A percentile compares a stretch with the other conserved stretches of the same genome.
Conservation (phyloP, 2,329 filamentous ascomycete genomes). For the Arthrocladium fulminans region DNA sequence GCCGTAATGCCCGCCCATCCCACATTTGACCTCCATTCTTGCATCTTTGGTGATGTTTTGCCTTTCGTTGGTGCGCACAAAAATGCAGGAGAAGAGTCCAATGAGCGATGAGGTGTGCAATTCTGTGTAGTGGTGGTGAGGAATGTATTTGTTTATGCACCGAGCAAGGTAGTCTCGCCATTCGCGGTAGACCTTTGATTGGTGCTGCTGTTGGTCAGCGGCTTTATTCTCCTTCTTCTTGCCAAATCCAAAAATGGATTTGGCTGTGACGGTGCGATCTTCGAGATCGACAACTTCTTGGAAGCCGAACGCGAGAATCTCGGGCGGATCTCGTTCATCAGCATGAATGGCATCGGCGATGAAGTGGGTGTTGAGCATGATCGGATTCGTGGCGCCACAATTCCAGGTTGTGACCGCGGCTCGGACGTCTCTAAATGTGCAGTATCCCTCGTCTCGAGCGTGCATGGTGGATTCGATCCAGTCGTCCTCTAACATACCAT, state of each 20-base stretch:
- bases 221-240: constrained; percentile 75
- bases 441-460: constrained; percentile 69
- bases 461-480: constrained; percentile 93
- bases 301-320: constrained; percentile 92
- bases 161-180: constrained; percentile 87
- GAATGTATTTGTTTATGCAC: constrained; percentile 72
- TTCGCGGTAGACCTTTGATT: constrained; percentile 94
- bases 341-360: constrained; percentile 69
- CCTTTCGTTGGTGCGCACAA: constrained; percentile 73
- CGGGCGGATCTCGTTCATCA: constrained; percentile 58
- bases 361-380: constrained; percentile 65
- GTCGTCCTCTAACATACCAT: constrained; percentile 85
- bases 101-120: constrained; percentile 85
- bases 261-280: constrained; percentile 95
- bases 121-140: constrained; percentile 68
- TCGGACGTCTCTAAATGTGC: constrained; percentile 71
- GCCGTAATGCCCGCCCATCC: constrained; percentile 88
- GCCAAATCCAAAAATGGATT: constrained; percentile 70
- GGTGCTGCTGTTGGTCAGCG: constrained; percentile 72
- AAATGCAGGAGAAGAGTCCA: constrained; percentile 90
- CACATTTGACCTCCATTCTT: constrained; percentile 81
- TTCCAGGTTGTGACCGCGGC: constrained; percentile 91
- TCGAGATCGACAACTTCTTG: constrained; percentile 97
- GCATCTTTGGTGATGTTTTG: constrained; percentile 67
- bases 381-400: constrained; percentile 88